phyloP scores from a whole-genome alignment of 441 rosid species.

The Iberis amara region DNA sequence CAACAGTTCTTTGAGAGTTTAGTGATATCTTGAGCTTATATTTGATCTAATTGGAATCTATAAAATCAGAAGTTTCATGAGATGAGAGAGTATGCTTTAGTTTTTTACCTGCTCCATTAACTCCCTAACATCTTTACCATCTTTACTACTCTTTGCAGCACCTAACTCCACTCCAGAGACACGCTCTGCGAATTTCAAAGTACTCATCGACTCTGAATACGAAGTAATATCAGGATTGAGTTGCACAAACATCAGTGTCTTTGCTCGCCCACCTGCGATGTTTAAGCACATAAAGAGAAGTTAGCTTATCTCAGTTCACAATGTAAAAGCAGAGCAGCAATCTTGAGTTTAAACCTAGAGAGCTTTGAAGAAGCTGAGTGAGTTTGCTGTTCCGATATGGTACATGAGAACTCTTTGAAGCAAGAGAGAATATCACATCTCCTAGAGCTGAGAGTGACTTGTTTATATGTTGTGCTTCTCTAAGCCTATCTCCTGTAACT shows the following conservation, averaged over 20 bases:
- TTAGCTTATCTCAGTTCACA: slow-evolving; percentile 2
- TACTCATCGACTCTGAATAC: slow-evolving; percentile 49
- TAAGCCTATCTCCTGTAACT: slow-evolving; percentile 53
- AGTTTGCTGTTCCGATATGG: slow-evolving; percentile 78
- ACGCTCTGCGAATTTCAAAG: slow-evolving; percentile 65
- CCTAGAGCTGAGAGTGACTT: slow-evolving; percentile 66
- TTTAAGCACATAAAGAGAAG: slow-evolving; percentile 14
- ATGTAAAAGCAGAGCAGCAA: background rate
- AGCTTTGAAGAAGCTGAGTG: slow-evolving; percentile 68
- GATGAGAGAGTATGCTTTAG: background rate
- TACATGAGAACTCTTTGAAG: slow-evolving; percentile 57
- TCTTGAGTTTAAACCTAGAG: slow-evolving; percentile 41
- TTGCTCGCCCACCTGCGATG: slow-evolving; percentile 57
- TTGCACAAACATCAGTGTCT: slow-evolving; percentile 66
- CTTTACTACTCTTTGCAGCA: slow-evolving; percentile 64
- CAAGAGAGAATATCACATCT: slow-evolving; percentile 65
- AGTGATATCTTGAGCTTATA: slow-evolving; percentile 37
- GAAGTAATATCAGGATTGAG: slow-evolving; percentile 56
- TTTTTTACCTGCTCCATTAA: slow-evolving; percentile 53
- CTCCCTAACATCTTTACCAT: slow-evolving; percentile 57
- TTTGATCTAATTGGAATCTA: too few species aligned
- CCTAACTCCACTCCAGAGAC: slow-evolving; percentile 69
- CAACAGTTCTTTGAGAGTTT: slow-evolving; percentile 29
- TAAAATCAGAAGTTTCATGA: too few species aligned
- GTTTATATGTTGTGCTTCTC: slow-evolving; percentile 69